A percentile compares a stretch with the other conserved stretches of the same genome.
These are phyloP conservation scores for Pichia gijzeniarum DNA, from an alignment of 805 yeast genomes.

Conservation along the genomic window DNA sequence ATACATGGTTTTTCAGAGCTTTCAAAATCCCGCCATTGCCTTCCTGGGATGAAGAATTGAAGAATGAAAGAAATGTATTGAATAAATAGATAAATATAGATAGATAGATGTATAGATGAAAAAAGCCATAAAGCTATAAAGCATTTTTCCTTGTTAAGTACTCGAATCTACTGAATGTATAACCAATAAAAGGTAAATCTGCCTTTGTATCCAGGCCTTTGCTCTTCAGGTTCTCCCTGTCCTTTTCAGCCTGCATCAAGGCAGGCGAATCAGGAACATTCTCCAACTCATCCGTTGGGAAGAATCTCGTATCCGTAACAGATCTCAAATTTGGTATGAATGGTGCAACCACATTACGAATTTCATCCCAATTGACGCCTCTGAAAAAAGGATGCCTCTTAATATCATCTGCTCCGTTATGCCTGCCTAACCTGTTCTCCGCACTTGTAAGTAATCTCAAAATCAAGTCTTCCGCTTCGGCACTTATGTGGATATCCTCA, in stretches of 20 bases:
- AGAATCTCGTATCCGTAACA: constrained; percentile 92
- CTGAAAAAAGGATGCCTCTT: constrained; percentile 88
- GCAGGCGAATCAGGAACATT: constrained; percentile 90
- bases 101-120: no score
- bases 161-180: constrained; percentile 92
- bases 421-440: constrained; percentile 76
- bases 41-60: constrained; percentile 15
- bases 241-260: constrained; percentile 58
- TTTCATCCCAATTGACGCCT: constrained; percentile 93
- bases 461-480: constrained; percentile 84
- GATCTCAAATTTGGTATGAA: constrained; percentile 87
- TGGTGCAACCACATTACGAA: constrained; percentile 85
- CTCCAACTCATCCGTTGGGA: constrained; percentile 96
- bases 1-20: constrained; percentile 21
- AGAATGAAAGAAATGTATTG: constrained; percentile 14
- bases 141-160: constrained; percentile 77
- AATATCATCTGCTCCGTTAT: constrained; percentile 88
- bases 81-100: neutral
- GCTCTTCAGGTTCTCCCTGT: constrained; percentile 46
- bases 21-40: constrained; percentile 19
- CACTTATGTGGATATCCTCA: constrained; percentile 82
- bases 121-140: constrained; percentile 14
- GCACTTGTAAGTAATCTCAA: constrained; percentile 68
- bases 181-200: constrained; percentile 95
- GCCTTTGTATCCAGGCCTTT: constrained; percentile 56